A percentile compares a stretch with the other conserved stretches of the same genome.
phyloP scores from a whole-genome alignment of 1,139 yeast species.

The Magnusiomyces magnusii region DNA sequence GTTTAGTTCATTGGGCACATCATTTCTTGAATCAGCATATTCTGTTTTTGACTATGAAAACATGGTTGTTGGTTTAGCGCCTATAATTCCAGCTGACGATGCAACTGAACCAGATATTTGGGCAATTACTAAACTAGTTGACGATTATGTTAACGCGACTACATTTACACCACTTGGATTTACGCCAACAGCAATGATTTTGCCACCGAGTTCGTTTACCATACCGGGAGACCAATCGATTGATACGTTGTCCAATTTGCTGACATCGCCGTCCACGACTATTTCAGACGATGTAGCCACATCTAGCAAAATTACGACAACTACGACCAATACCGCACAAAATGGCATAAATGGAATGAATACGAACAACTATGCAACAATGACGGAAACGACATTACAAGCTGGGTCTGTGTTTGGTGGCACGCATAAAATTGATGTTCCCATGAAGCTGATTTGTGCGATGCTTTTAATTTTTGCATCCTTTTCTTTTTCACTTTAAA shows the following conservation, averaged over 20 bases:
- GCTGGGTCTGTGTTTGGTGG: not conserved
- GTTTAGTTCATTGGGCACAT: constrained; percentile 52
- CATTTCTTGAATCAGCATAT: constrained; percentile 50
- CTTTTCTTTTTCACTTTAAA: no score
- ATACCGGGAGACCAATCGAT: not conserved
- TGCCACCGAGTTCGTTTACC: not conserved
- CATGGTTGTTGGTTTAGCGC: constrained; percentile 49
- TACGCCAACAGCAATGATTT: not conserved
- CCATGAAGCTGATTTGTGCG: no score
- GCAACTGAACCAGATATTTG: not conserved
- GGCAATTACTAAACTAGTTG: not conserved
- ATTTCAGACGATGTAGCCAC: not conserved
- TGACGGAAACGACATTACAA: not conserved
- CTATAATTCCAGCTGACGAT: not conserved
- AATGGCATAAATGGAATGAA: no score
- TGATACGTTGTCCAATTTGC: not conserved
- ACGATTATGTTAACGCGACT: not conserved
- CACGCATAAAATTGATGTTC: no score
- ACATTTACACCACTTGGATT: not conserved
- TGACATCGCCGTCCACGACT: not conserved
- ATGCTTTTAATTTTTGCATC: no score
- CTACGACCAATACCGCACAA: not conserved
- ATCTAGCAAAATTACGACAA: not conserved
- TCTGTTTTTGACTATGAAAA: constrained; percentile 64
- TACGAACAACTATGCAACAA: not conserved